Percentiles rank a stretch among this genome's conserved stretches.
phyloP scores from a whole-genome alignment of 345 rosid genomes.

The Boechera retrofracta region DNA sequence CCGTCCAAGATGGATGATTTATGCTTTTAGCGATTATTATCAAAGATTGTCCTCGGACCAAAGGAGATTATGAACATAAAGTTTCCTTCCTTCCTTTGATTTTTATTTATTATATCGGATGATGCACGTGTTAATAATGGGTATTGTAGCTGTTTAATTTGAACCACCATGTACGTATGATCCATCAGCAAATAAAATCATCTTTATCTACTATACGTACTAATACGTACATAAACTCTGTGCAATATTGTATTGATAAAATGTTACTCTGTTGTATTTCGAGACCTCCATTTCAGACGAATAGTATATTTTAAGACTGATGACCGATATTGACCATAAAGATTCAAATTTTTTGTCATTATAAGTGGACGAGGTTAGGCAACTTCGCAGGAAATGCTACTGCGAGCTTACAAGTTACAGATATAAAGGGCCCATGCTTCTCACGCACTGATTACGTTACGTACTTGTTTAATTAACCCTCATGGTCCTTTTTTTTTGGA shows the following conservation, averaged over 20 bases:
- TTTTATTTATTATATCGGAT: too few species aligned
- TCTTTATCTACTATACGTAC: not conserved
- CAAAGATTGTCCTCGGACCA: too few species aligned
- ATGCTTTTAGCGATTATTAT: too few species aligned
- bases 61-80: too few species aligned
- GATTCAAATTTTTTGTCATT: not conserved
- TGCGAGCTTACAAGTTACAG: not conserved
- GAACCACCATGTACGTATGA: not conserved
- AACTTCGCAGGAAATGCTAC: conserved; percentile 38
- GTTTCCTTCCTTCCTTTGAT: too few species aligned
- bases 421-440: not conserved
- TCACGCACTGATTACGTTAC: conserved; percentile 34
- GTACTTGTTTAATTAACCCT: conserved; percentile 4
- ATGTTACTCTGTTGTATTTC: not conserved
- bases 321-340: conserved; percentile 32
- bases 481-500: not conserved
- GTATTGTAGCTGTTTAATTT: not conserved
- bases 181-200: not conserved
- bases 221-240: not conserved
- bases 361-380: conserved; percentile 36
- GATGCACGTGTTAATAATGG: not conserved
- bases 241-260: not conserved
- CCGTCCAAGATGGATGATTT: too few species aligned
- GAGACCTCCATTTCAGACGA: not conserved
- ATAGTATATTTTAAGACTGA: not conserved